Base-by-base conservation (phyloP, 2,329 filamentous ascomycete genomes). In the Whalleya microplaca region DNA sequence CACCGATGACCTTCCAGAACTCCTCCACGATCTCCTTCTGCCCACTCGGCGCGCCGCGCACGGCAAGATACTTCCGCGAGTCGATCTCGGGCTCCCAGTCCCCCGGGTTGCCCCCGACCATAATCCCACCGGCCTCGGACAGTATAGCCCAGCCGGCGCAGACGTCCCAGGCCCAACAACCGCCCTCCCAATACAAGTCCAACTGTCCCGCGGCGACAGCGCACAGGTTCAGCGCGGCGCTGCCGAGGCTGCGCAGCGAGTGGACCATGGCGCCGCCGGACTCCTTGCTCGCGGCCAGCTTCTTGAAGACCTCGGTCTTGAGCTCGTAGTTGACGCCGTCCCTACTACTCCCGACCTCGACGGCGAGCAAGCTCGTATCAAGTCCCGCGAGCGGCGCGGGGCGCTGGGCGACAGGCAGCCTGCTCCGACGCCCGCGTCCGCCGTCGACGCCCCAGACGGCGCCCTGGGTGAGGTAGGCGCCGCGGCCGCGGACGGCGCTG, bases 111-210 rank as follows among this genome's bases (percentile, higher is more conserved):
- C 86, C 89, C 69, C 88, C 82, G 7, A 82, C 88, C 78, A 94
- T 84, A 49, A 84, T 77, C 0, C 90, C 90, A 0, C 90, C 91
- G 0, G 90, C 88, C 76, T 94, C 90, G 27, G 77, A 76, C 21
- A 94, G 75, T 58, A 94, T 87, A 55, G 87, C 85, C 90, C 90
- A 93, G 0, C 87, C 90, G 4, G 91, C 91, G 69, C 88, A 91
- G 2, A 94, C 90, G 71, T 94, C 90, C 90, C 90, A 94, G 1
- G 90, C 89, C 84, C 89, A 94, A 72, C 89, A 92, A 0, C 91
- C 90, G 40, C 88, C 89, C 75, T 94, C 90, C 90, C 90, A 94
- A 71, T 91, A 94, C 20, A 85, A 66, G 70, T 94, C 90, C 21
- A 91, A 65, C 71, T 86, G 81, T 0, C 90, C 90, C 9, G 84